Conservation (phyloP, 495 filamentous ascomycete genomes). For the Aspergillus sclerotioniger region DNA sequence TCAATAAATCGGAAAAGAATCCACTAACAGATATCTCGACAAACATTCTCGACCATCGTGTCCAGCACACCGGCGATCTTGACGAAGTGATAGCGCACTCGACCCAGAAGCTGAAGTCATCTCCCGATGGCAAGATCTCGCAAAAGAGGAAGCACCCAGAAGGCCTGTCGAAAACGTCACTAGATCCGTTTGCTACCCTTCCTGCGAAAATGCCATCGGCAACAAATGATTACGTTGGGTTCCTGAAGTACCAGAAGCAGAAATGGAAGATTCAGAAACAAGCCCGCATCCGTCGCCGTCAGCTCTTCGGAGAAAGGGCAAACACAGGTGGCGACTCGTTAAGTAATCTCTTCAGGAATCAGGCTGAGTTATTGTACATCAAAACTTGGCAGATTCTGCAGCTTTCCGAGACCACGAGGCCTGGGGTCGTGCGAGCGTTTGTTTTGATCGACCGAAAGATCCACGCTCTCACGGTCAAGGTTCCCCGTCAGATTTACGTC, state of each 20-base stretch:
- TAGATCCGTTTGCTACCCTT: slow-evolving; percentile 80
- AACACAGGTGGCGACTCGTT: slow-evolving; percentile 68
- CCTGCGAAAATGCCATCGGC: slow-evolving; percentile 84
- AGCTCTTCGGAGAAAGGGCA: slow-evolving; percentile 87
- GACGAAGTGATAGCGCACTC: slow-evolving; percentile 78
- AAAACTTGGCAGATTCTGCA: slow-evolving; percentile 95
- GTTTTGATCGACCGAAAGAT: slow-evolving; percentile 92
- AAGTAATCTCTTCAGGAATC: slow-evolving; percentile 83
- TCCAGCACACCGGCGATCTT: slow-evolving; percentile 62
- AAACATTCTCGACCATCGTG: slow-evolving; percentile 62
- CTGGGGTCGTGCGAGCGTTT: slow-evolving; percentile 84
- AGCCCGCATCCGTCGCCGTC: slow-evolving; percentile 79
- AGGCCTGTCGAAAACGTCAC: slow-evolving; percentile 55
- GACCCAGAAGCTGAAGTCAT: slow-evolving; percentile 66
- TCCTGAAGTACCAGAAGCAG: slow-evolving; percentile 93
- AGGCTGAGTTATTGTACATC: slow-evolving; percentile 83
- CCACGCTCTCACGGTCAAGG: slow-evolving; percentile 81
- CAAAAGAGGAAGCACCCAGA: slow-evolving; percentile 86
- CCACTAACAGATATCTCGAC: slow-evolving; percentile 70
- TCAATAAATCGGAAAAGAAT: slow-evolving; percentile 71
- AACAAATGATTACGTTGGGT: slow-evolving; percentile 82
- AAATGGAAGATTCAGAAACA: slow-evolving; percentile 99
- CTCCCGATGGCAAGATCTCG: slow-evolving; percentile 59
- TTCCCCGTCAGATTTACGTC: slow-evolving; percentile 84
- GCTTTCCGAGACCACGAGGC: slow-evolving; percentile 71